Evolutionary conservation across 306 rosid species (phyloP), one percentile per base, ranked within the genome.

Genomic region (Prunus mira): DNA sequence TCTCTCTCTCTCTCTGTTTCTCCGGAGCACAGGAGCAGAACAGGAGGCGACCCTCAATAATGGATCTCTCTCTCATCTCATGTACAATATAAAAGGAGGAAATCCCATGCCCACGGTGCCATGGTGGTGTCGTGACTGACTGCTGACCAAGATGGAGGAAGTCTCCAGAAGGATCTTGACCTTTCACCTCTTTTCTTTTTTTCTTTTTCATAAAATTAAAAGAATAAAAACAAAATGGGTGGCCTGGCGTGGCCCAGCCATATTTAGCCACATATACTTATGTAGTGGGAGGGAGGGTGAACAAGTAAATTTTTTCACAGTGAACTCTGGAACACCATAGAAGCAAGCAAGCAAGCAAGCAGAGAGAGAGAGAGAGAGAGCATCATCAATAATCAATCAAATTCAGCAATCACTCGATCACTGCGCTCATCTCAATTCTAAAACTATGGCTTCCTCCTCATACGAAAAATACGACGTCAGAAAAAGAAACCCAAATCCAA

Each of bases 401-500:
- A 24, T 24, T 24, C 25, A 24, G 25, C 63, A 57, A 22, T 20
- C 30, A 1, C 32, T 58, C 30, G 0, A 22, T 57, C 28, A 28
- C 30, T 57, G 25, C 25, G 25, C 9, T 12, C 4, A 24, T 22
- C 30, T 12, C 17, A 58, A 5, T 58, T 6, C 4, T 62, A 1
- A 5, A 3, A 10, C 72, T 6, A 68, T 78, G 78, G 75, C 79
- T 0, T 73, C 79, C 34, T 43, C 76, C 5, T 67, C 87, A 0
- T 89, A 89, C 79, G 56, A 69, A 9, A 79, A 79, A 28, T 91
- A 89, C 76, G 91, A 89, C 73, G 74, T 81, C 75, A 80, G 97
- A 8, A 72, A 72, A 52, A 63, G 91, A 79, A 74, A 82, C 25
- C 93, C 95, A 4, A 73, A 86, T 65, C 85, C 95, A 3, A 84